Percentiles rank a stretch among this genome's conserved stretches.
Evolutionary conservation across 805 yeast species (phyloP).

Genomic region (Blastobotrys mokoenaii): DNA sequence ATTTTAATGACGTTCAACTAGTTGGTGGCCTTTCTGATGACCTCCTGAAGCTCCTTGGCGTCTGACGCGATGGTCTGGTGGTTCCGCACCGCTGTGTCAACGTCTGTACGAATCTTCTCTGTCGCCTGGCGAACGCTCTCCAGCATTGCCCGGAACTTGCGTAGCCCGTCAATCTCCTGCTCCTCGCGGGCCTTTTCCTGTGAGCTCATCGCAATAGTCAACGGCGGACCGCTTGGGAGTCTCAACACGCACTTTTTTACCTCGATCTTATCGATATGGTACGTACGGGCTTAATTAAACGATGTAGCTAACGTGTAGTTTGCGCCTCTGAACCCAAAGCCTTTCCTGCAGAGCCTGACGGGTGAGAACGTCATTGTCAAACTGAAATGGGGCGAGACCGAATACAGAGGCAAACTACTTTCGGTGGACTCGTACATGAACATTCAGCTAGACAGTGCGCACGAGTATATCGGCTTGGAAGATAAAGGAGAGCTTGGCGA

Average conservation of each 20-base stretch:
- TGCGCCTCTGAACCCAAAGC: slow-evolving; percentile 77
- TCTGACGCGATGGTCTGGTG: slow-evolving; percentile 7
- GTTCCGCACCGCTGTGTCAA: slow-evolving; percentile 12
- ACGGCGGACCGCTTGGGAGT: too few relatives aligned
- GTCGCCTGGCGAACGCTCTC: slow-evolving; percentile 16
- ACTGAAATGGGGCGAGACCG: slow-evolving; percentile 84
- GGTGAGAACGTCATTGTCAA: slow-evolving; percentile 65
- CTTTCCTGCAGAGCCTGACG: slow-evolving; percentile 73
- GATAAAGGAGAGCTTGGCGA: slow-evolving; percentile 57
- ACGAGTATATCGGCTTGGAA: slow-evolving; percentile 41
- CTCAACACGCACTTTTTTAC: too few relatives aligned
- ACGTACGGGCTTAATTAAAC: background rate
- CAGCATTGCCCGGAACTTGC: slow-evolving; percentile 14
- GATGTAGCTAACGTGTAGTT: slow-evolving; percentile 22
- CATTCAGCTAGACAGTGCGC: slow-evolving; percentile 58
- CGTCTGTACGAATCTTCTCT: slow-evolving; percentile 11
- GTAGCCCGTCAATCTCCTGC: slow-evolving; percentile 8
- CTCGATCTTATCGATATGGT: background rate
- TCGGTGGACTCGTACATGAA: slow-evolving; percentile 93
- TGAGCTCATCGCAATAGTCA: background rate
- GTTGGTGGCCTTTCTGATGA: background rate
- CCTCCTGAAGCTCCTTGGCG: slow-evolving; percentile 1
- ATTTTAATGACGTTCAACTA: too few relatives aligned
- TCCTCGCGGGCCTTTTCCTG: background rate
- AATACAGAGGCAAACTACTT: slow-evolving; percentile 68